Conservation (phyloP, 169 alveolate genomes). For the Theileria sp. region DNA sequence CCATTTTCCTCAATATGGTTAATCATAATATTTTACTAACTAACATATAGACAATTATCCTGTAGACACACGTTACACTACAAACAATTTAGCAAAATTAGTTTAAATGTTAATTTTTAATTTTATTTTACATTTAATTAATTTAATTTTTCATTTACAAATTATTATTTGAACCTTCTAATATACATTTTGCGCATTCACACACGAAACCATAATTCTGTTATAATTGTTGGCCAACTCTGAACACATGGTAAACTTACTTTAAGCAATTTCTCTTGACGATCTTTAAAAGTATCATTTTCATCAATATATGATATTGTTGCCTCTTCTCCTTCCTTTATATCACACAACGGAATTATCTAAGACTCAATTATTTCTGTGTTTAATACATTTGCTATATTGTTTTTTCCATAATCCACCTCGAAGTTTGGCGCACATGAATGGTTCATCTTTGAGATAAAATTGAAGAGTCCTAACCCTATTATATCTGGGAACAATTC, state of each 20-base stretch:
- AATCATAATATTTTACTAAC: constrained; percentile 16
- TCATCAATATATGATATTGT: constrained; percentile 58
- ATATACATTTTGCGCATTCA: constrained; percentile 40
- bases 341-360: constrained; percentile 33
- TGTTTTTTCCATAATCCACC: constrained; percentile 33
- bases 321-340: constrained; percentile 47
- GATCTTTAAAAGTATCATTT: constrained; percentile 9
- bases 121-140: neutral
- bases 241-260: constrained; percentile 13
- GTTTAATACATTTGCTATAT: constrained; percentile 36
- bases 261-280: constrained; percentile 25
- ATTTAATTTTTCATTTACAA: neutral
- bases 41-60: neutral
- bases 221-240: neutral
- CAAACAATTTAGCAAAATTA: neutral
- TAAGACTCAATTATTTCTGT: neutral
- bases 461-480: constrained; percentile 55
- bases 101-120: neutral
- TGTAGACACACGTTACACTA: constrained; percentile 4
- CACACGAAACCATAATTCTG: constrained; percentile 59
- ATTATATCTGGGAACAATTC: constrained; percentile 55
- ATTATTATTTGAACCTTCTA: constrained; percentile 19
- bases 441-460: constrained; percentile 52
- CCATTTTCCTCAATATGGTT: constrained; percentile 19
- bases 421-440: constrained; percentile 63